Evolutionary conservation across 1,284 basidiomycete species (phyloP), one percentile per base, ranked within the genome.

Genomic region (Ganoderma resinaceum): DNA sequence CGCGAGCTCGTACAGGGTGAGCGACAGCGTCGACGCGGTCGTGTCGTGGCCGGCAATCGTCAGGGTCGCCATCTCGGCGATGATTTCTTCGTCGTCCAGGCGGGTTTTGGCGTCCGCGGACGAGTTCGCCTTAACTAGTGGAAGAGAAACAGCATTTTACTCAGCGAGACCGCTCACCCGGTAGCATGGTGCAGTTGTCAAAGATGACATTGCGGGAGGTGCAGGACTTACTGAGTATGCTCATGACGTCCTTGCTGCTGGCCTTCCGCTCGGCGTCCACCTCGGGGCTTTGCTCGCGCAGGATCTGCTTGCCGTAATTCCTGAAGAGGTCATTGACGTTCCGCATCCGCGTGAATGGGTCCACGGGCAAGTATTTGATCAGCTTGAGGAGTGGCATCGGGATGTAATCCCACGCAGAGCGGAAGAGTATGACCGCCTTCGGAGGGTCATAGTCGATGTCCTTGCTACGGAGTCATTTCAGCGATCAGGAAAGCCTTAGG

Each of bases 121-220:
- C 52, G 79, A 78, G 69, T 89, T 89, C 2, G 88, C 87, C 73
- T 82, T 85, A 60, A 88, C 88, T 89, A 60, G 0, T 35, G 55
- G n/a, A n/a, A n/a, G n/a, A n/a, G n/a, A 11, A 12, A 38, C 35
- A 35, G 6, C 35, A 38, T 38, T n/a, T n/a, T 8, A 11, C 9
- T 38, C 9, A 38, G 37, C 2, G 29, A 49, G 57, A 23, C 18
- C 55, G 18, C 37, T 11, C 55, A 12, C 55, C 33, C 33, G 57
- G 2, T 23, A 12, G 23, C 37, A 38, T 12, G 37, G 9, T 12
- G 23, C 37, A 2, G 16, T 20, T 20, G 38, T 57, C 29, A 1
- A 33, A 12, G 11, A 38, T 38, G 9, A 12, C 11, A 12, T 31
- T 16, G 11, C 23, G 2, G 4, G 11, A 16, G 37, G 16, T 26